Evolutionary conservation across 805 yeast genomes (phyloP).

Genomic region (Yarrowia divulgata): DNA sequence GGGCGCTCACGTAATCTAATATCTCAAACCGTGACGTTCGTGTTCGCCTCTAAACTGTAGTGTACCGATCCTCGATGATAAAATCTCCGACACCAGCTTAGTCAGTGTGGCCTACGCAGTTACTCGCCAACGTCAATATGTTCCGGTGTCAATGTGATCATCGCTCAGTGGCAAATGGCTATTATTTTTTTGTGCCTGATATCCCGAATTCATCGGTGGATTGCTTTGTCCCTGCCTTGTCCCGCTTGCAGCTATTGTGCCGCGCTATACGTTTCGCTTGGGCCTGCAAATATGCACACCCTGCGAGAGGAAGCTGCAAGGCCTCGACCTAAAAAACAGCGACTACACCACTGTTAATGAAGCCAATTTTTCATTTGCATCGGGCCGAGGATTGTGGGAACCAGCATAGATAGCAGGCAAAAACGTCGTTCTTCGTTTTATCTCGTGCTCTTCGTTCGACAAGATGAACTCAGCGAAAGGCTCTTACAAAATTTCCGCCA

Average conservation of each 20-base stretch:
- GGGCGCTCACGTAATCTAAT: slow-evolving; percentile 5
- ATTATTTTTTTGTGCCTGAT: background rate
- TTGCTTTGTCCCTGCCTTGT: slow-evolving; percentile 6
- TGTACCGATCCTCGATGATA: background rate
- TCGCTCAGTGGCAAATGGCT: slow-evolving; percentile 3
- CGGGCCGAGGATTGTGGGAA: slow-evolving; percentile 33
- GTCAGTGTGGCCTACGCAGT: background rate
- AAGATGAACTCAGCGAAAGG: slow-evolving; percentile 36
- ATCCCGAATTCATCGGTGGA: background rate
- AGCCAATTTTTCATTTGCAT: slow-evolving; percentile 35
- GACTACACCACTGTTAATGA: slow-evolving; percentile 11
- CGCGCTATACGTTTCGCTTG: slow-evolving; percentile 34
- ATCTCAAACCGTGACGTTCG: background rate
- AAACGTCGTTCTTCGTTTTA: slow-evolving; percentile 16
- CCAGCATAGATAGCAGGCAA: slow-evolving; percentile 26
- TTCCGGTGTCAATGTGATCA: background rate
- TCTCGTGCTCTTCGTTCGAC: slow-evolving; percentile 14
- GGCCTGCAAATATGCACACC: slow-evolving; percentile 13
- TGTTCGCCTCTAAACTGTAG: background rate
- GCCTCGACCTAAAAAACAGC: slow-evolving; percentile 18
- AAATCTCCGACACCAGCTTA: slow-evolving; percentile 12
- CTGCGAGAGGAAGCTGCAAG: slow-evolving; percentile 31
- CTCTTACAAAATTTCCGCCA: slow-evolving; percentile 36
- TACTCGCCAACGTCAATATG: background rate
- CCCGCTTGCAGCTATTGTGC: slow-evolving; percentile 17